Evolutionary conservation across 352 stramenopile species (phyloP).

Genomic region (Phytophthora sansomeana): DNA sequence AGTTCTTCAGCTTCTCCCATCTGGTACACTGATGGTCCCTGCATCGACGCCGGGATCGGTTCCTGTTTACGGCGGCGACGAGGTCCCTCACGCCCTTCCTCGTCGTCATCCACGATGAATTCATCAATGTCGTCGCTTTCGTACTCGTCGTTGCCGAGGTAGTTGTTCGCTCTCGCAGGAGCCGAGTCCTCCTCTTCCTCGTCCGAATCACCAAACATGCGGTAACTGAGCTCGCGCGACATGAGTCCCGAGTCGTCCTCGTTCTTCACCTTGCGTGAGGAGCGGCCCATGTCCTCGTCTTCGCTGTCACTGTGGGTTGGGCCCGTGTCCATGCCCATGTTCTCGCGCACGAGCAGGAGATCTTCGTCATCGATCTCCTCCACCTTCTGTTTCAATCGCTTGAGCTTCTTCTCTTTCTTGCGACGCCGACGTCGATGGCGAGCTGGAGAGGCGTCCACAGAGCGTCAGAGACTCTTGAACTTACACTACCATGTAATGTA

Average conservation of each 20-base stretch:
- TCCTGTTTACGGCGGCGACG: conserved; percentile 83
- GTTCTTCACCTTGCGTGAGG: conserved; percentile 76
- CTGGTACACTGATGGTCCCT: conserved; percentile 90
- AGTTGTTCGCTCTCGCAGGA: conserved; percentile 75
- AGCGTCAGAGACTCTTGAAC: conserved; percentile 18
- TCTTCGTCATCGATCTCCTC: conserved; percentile 91
- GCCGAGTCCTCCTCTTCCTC: conserved; percentile 87
- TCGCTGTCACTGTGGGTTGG: conserved; percentile 80
- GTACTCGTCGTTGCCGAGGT: conserved; percentile 88
- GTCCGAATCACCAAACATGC: conserved; percentile 91
- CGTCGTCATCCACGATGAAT: conserved; percentile 92
- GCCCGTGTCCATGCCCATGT: conserved; percentile 87
- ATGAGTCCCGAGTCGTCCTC: conserved; percentile 82
- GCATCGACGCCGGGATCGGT: conserved; percentile 75
- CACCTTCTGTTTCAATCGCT: conserved; percentile 88
- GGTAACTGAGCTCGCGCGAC: conserved; percentile 87
- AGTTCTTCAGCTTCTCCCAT: conserved; percentile 92
- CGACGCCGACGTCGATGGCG: conserved; percentile 73
- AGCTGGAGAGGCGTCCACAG: conserved; percentile 38
- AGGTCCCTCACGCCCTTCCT: conserved; percentile 82
- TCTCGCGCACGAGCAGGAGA: conserved; percentile 89
- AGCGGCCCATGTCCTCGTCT: conserved; percentile 76
- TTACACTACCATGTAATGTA: too few species aligned
- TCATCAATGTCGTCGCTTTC: conserved; percentile 92
- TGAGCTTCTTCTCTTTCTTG: conserved; percentile 91